Base-by-base conservation (phyloP, 2,329 filamentous ascomycete genomes). In the Pseudocercospora fuligena region DNA sequence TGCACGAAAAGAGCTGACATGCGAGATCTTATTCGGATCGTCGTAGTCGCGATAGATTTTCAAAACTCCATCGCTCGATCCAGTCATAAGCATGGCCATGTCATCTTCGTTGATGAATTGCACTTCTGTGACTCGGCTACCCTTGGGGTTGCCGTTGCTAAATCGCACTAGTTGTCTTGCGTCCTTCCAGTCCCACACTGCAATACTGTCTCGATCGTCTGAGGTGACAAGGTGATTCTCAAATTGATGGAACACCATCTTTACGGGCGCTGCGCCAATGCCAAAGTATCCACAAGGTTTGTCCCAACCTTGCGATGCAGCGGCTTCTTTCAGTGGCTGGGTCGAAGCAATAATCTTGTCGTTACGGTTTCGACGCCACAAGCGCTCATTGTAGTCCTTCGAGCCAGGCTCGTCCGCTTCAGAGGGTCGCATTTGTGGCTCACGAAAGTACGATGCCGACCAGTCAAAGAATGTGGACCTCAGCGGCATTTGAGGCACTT, bases 101-200 rank as follows among this genome's bases (percentile, higher is more conserved):
- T 99, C 95, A 74, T 99, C 95, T 79, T 99, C 95, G 73, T 99
- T 99, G 82, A 99, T 97, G 79, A 98, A 97, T 64, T 93, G 92
- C 77, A 97, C 89, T 78, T 98, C 94, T 62, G 93, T 97, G 74
- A 99, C 97, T 73, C 90, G 93, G 27, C 93, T 97, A 2, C 94
- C 93, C 33, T 89, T 85, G 0, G 95, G 95, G 74, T 99, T 99
- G 58, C 92, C 94, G 75, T 98, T 98, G 29, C 92, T 96, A 80
- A 99, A 99, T 63, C 91, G 90, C 76, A 89, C 92, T 70, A 97
- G 83, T 36, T 90, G 88, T 59, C 85, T 86, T 70, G 91, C 88
- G 63, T 87, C 88, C 79, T 93, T 90, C 91, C 94, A 99, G 78
- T 99, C 95, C 92, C 95, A 98, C 31, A 99, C 80, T 36, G 81